These are phyloP conservation scores for Phytopythium montanum DNA, from an alignment of 352 stramenopile genomes.

Conservation along the genomic window DNA sequence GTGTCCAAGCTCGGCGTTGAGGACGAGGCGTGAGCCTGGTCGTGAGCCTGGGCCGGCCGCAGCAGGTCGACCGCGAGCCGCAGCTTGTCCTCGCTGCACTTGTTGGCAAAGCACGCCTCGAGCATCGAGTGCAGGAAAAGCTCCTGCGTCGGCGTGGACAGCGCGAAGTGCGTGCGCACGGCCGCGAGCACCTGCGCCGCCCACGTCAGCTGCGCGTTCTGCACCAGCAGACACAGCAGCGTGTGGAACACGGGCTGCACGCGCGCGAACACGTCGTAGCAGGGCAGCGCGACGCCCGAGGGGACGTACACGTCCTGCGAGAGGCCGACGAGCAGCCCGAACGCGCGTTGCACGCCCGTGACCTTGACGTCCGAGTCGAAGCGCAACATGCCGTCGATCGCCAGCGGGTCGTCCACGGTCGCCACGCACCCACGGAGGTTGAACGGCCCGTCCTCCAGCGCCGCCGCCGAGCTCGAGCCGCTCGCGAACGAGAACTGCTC, in stretches of 20 bases:
- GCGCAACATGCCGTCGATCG: constrained; percentile 61
- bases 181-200: constrained; percentile 39
- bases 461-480: constrained; percentile 13
- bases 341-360: constrained; percentile 53
- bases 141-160: constrained; percentile 72
- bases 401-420: constrained; percentile 53
- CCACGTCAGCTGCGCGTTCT: constrained; percentile 61
- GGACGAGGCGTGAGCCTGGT: background rate
- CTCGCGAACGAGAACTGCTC: constrained; percentile 30
- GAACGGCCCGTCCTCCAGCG: constrained; percentile 27
- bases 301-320: constrained; percentile 83
- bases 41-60: constrained; percentile 16
- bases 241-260: constrained; percentile 83
- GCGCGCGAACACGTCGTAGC: constrained; percentile 73
- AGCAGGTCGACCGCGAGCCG: constrained; percentile 48
- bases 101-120: constrained; percentile 50
- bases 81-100: constrained; percentile 40
- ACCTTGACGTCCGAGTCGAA: constrained; percentile 81
- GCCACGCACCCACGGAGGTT: constrained; percentile 55
- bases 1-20: background rate
- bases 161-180: constrained; percentile 45
- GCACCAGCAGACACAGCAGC: constrained; percentile 61
- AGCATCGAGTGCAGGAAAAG: constrained; percentile 82
- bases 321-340: constrained; percentile 70
- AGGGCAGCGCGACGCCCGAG: constrained; percentile 46